phyloP scores from a whole-genome alignment of 108 stramenopile species.

The Fragilaria crotonensis region DNA sequence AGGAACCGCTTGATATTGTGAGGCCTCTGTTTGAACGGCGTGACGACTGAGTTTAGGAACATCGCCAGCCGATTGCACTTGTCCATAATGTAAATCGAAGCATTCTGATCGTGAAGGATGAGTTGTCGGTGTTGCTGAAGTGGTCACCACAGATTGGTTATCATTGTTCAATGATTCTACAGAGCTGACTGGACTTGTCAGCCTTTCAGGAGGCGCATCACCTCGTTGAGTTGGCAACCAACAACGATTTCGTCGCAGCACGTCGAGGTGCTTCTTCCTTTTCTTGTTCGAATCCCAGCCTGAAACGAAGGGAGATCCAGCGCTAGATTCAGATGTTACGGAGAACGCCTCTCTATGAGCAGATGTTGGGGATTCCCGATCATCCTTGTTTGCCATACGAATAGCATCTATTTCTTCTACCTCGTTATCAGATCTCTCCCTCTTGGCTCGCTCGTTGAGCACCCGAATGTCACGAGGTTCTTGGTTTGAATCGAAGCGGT shows the following conservation, averaged over 20 bases:
- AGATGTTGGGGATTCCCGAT: background rate
- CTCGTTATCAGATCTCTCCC: background rate
- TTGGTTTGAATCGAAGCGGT: background rate
- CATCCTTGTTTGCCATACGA: background rate
- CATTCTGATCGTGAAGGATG: constrained; percentile 5
- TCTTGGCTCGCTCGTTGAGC: background rate
- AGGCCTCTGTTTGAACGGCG: constrained; percentile 4
- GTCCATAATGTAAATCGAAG: constrained; percentile 28
- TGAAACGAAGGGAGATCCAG: background rate
- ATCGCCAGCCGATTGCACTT: constrained; percentile 23
- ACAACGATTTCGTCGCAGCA: constrained; percentile 1
- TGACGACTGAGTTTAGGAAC: constrained; percentile 19
- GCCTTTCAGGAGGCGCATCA: background rate
- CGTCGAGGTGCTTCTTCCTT: constrained; percentile 17
- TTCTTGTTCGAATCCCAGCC: background rate
- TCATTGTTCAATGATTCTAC: constrained; percentile 3
- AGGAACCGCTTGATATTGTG: constrained; percentile 7
- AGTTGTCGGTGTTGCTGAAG: constrained; percentile 8
- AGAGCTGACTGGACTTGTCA: constrained; percentile 26
- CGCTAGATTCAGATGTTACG: background rate
- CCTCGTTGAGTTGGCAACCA: constrained; percentile 2
- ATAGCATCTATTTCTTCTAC: background rate
- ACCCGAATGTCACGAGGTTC: background rate
- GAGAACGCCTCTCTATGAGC: background rate
- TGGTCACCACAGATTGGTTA: constrained; percentile 7